Evolutionary conservation across 1,139 yeast genomes (phyloP).

Genomic region (Diutina siamensis): DNA sequence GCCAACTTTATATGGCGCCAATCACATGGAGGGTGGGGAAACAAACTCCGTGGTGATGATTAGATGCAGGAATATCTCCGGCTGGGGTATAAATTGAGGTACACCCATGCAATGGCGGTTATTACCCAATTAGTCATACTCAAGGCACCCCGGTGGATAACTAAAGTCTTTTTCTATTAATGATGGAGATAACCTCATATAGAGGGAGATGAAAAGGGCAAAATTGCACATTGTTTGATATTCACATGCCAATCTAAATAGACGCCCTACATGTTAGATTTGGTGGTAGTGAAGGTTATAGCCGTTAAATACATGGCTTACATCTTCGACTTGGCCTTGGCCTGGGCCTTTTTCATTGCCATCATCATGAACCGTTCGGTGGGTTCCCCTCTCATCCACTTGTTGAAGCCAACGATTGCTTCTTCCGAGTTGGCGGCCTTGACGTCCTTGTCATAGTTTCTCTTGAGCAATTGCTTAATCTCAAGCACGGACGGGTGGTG

Average conservation of each 20-base stretch:
- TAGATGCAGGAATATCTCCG: too few relatives aligned
- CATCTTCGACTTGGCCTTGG: constrained; percentile 59
- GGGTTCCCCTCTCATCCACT: constrained; percentile 68
- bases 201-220: too few relatives aligned
- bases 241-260: too few relatives aligned
- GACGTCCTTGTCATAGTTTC: constrained; percentile 33
- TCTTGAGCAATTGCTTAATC: constrained; percentile 48
- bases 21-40: not conserved
- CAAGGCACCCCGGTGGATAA: too few relatives aligned
- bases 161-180: too few relatives aligned
- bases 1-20: too few relatives aligned
- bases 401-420: constrained; percentile 52
- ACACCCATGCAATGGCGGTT: too few relatives aligned
- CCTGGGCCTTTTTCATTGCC: constrained; percentile 26
- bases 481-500: constrained; percentile 49
- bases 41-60: not conserved
- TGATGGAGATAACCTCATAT: too few relatives aligned
- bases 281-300: not conserved
- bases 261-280: too few relatives aligned
- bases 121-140: too few relatives aligned
- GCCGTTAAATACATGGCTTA: constrained; percentile 11
- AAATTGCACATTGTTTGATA: too few relatives aligned
- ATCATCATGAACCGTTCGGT: constrained; percentile 54
- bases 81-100: too few relatives aligned
- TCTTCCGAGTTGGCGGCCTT: constrained; percentile 54